Evolutionary conservation across 2,329 filamentous ascomycete genomes (phyloP).

Genomic region (Arthrobotrys iridis): DNA sequence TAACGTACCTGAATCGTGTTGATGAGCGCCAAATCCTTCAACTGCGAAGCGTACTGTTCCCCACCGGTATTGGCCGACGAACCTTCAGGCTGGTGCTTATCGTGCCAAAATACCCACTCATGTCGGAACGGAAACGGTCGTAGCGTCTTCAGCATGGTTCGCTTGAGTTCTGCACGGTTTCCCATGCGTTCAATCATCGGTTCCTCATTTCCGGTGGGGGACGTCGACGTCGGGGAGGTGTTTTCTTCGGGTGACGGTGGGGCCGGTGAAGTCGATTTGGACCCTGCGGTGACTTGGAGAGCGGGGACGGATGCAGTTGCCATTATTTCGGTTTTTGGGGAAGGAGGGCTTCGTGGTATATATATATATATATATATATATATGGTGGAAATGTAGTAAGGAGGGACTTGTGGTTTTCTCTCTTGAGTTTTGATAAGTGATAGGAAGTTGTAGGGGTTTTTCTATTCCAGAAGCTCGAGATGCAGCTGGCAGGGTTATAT

Average conservation of each 20-base stretch:
- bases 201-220: conserved; percentile 58
- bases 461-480: conserved; percentile 4
- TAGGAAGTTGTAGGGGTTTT: conserved; percentile 1
- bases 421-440: background rate
- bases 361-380: background rate
- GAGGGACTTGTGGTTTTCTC: background rate
- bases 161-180: conserved; percentile 60
- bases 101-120: conserved; percentile 65
- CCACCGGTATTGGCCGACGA: conserved; percentile 20
- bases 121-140: conserved; percentile 65
- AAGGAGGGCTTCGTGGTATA: no score
- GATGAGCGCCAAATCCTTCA: conserved; percentile 58
- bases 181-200: conserved; percentile 56
- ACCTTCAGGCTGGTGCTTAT: conserved; percentile 60
- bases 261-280: conserved; percentile 36
- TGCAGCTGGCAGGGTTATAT: conserved; percentile 33
- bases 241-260: conserved; percentile 20
- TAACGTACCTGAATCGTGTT: conserved; percentile 58
- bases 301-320: conserved; percentile 53
- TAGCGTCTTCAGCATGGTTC: conserved; percentile 63
- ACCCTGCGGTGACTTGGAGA: conserved; percentile 56
- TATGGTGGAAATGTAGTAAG: background rate
- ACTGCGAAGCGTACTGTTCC: conserved; percentile 57
- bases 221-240: conserved; percentile 27
- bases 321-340: conserved; percentile 8